Percentiles rank a stretch among this genome's conserved stretches.
Evolutionary conservation across 805 yeast genomes (phyloP).

Genomic region (Wickerhamomyces chambardii): DNA sequence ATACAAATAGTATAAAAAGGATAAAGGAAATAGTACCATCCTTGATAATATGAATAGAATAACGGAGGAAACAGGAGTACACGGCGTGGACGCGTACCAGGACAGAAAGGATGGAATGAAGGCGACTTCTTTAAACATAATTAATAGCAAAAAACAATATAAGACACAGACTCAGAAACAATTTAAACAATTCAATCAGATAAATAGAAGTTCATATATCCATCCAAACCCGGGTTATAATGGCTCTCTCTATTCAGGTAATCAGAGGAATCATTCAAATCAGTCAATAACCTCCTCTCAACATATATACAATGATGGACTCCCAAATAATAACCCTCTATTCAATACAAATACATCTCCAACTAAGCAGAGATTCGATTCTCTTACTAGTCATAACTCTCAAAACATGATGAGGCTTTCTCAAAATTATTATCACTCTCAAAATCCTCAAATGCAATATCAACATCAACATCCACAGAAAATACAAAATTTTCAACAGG

Average conservation of each 20-base stretch:
- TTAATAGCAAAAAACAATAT: conserved; percentile 13
- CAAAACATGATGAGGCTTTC: neutral
- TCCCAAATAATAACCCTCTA: neutral
- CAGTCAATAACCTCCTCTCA: neutral
- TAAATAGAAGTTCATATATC: conserved; percentile 1
- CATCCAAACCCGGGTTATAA: neutral
- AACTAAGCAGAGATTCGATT: neutral
- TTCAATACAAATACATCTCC: neutral
- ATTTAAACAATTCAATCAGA: conserved; percentile 14
- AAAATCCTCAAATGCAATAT: neutral
- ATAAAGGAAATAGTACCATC: too few relatives aligned
- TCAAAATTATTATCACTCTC: conserved; percentile 1
- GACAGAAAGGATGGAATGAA: conserved; percentile 12
- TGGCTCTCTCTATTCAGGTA: neutral
- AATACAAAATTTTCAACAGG: too few relatives aligned
- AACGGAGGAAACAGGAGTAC: too few relatives aligned
- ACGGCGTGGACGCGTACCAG: too few relatives aligned
- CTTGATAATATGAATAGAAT: too few relatives aligned
- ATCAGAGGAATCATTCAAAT: neutral
- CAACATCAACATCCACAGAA: conserved; percentile 1
- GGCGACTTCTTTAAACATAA: conserved; percentile 14
- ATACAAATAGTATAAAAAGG: too few relatives aligned
- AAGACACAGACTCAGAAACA: conserved; percentile 16
- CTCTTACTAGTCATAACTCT: neutral
- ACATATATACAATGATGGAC: too few relatives aligned